Conservation (phyloP, 129 eudicot genomes). For the Chrysanthemum seticuspe region DNA sequence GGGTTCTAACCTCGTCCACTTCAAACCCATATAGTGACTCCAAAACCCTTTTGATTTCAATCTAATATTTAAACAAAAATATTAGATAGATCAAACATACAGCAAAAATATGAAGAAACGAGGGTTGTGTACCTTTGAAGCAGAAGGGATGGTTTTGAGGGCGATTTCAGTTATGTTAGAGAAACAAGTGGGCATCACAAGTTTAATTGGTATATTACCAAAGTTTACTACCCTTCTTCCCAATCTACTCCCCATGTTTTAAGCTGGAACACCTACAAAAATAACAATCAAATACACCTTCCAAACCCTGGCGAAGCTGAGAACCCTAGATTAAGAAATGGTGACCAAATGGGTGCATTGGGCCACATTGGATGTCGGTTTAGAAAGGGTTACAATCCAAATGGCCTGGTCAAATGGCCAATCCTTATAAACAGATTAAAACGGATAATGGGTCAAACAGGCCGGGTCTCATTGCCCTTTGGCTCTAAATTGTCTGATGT, state of each 20-base stretch:
- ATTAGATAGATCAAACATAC: background rate
- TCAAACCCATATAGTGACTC: slow-evolving; percentile 90
- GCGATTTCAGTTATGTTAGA: slow-evolving; percentile 83
- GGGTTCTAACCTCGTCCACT: slow-evolving; percentile 80
- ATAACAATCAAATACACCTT: background rate
- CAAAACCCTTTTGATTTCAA: slow-evolving; percentile 83
- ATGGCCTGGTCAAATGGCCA: background rate
- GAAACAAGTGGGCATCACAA: slow-evolving; percentile 87
- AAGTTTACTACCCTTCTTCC: slow-evolving; percentile 81
- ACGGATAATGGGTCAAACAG: background rate
- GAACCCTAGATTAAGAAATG: background rate
- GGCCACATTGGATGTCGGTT: background rate
- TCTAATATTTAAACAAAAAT: slow-evolving; percentile 37
- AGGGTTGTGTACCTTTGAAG: slow-evolving; percentile 58
- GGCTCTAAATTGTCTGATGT: no score
- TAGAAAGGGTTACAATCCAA: background rate
- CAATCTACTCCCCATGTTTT: slow-evolving; percentile 72
- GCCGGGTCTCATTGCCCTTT: background rate
- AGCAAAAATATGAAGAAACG: background rate
- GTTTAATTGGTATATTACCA: slow-evolving; percentile 87
- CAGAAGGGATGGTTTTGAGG: slow-evolving; percentile 96
- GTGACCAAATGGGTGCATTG: background rate
- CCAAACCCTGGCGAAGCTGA: background rate
- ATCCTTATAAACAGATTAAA: background rate
- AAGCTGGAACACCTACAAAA: slow-evolving; percentile 8